Conservation (phyloP, 1,139 yeast species). For the Kodamaea suecica region DNA sequence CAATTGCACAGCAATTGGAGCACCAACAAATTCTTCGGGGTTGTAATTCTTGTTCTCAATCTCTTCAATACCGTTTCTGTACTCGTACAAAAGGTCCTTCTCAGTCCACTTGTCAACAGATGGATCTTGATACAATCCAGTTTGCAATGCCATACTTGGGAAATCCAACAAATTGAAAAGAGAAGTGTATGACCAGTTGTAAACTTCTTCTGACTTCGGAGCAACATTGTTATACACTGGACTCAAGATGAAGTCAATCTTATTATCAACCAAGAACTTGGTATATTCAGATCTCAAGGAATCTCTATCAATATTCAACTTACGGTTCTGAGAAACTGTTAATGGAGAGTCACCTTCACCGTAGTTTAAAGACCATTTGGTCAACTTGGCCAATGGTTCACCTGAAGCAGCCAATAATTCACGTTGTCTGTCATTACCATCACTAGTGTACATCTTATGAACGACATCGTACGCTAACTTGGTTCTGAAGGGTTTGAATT, state of each 20-base stretch:
- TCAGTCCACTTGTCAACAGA: slow-evolving; percentile 38
- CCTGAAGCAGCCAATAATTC: slow-evolving; percentile 55
- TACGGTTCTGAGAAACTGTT: slow-evolving; percentile 45
- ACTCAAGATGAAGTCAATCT: slow-evolving; percentile 63
- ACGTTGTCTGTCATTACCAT: slow-evolving; percentile 57
- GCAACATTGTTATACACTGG: slow-evolving; percentile 75
- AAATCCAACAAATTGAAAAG: slow-evolving; percentile 64
- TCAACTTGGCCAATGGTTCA: slow-evolving; percentile 59
- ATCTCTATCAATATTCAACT: slow-evolving; percentile 51
- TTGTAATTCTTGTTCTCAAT: slow-evolving; percentile 36
- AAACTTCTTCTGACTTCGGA: slow-evolving; percentile 60
- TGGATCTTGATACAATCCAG: slow-evolving; percentile 60
- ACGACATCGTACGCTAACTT: slow-evolving; percentile 52
- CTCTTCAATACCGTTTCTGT: slow-evolving; percentile 45
- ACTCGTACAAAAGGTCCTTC: slow-evolving; percentile 22
- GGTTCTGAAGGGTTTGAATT: slow-evolving; percentile 52
- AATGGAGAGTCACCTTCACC: slow-evolving; percentile 52
- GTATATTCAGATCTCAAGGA: slow-evolving; percentile 52
- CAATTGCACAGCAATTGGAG: slow-evolving; percentile 53
- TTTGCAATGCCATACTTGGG: slow-evolving; percentile 60
- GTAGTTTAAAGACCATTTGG: slow-evolving; percentile 55
- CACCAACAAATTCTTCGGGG: slow-evolving; percentile 43
- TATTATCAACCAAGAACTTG: slow-evolving; percentile 48
- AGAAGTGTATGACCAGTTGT: slow-evolving; percentile 75
- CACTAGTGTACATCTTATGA: slow-evolving; percentile 50